Evolutionary conservation across 1,284 basidiomycete species (phyloP), one percentile per base, ranked within the genome.

Genomic region (Pisolithus thermaeus): DNA sequence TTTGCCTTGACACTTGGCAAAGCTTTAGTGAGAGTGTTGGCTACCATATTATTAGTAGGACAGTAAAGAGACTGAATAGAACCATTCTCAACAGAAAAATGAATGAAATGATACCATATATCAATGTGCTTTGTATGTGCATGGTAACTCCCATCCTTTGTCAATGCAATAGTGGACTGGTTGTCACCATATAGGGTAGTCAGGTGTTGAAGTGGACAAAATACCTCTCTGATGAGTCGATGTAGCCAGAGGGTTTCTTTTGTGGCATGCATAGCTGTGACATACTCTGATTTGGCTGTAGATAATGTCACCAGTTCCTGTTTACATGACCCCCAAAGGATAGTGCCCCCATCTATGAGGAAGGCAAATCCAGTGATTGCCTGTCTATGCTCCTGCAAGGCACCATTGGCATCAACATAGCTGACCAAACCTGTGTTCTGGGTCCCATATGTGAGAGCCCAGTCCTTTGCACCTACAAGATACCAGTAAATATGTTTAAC

Each of bases 381-480:
- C 22, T 63, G 60, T 0, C 60, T 43, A 49, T 70, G 60, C 30
- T 61, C 58, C 11, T 59, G 56, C 49, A 58, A 53, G 1, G 50
- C 12, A 16, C 63, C 59, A 57, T 71, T 67, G 1, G 65, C 65
- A 52, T 70, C 67, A 1, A 59, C 45, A 47, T 58, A 70, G 3
- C 50, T 49, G 0, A 22, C 5, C 5, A 57, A 6, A 3, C 42
- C 47, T 1, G 40, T 40, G 12, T 6, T 8, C 14, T 30, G 11
- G 1, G 14, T 40, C 0, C 36, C 37, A n/a, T 30, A 41, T 20
- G 47, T 48, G 14, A 48, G 37, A 4, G 6, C 8, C n/a, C 25
- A 11, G 11, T 20, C 3, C 9, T 20, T 40, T 8, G 20, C 32
- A 1, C 27, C 27, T 11, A 30, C 5, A 18, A 39, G 38, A 7